phyloP scores from a whole-genome alignment of 2,329 filamentous ascomycete genomes.

The Verticillium dahliae region DNA sequence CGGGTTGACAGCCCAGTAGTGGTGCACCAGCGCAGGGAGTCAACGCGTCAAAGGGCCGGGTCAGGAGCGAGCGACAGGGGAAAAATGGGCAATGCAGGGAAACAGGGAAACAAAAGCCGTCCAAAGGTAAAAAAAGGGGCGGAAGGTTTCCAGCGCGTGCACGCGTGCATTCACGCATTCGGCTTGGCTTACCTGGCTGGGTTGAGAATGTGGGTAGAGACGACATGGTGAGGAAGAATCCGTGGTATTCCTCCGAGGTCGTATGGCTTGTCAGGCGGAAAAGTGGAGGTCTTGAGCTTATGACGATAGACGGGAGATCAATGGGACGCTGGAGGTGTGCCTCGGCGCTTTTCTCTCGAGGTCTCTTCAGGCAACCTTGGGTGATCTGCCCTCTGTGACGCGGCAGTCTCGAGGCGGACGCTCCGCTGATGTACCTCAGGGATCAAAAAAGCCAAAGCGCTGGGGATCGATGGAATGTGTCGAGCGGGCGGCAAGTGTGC shows the following conservation, averaged over 20 bases:
- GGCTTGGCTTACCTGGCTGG: conserved; percentile 15
- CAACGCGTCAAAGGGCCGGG: conserved; percentile 1
- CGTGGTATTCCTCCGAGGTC: neutral
- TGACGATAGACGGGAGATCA: neutral
- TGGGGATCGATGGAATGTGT: neutral
- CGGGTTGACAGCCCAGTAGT: neutral
- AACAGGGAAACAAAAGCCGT: neutral
- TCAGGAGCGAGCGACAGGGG: conserved; percentile 5
- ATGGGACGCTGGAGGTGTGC: neutral
- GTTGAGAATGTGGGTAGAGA: conserved; percentile 2
- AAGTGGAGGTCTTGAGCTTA: neutral
- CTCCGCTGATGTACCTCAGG: neutral
- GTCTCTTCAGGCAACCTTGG: neutral
- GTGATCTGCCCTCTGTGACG: neutral
- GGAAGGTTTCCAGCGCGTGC: neutral
- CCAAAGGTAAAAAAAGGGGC: neutral
- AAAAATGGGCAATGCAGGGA: neutral
- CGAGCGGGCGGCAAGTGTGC: neutral
- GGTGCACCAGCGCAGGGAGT: neutral
- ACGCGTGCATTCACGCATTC: conserved; percentile 2
- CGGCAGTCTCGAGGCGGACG: neutral
- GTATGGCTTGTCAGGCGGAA: neutral
- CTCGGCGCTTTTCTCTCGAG: neutral
- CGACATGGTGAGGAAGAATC: neutral
- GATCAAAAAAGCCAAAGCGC: neutral